Base-by-base conservation (phyloP, 2,329 filamentous ascomycete genomes). In the Hypocreales sp. region DNA sequence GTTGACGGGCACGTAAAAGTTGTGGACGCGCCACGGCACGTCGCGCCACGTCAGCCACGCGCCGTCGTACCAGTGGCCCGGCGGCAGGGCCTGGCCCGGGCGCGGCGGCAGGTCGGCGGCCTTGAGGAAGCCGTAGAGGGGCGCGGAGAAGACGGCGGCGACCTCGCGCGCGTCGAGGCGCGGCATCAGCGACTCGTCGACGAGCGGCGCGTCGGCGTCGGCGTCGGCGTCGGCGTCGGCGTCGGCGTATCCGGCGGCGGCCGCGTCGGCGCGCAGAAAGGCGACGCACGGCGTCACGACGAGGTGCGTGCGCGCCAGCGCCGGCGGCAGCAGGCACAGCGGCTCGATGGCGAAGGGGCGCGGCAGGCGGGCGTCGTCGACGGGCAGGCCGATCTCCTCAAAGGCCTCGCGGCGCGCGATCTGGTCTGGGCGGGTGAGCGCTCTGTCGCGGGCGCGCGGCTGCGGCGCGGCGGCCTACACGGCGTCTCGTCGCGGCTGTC, bases 311-410 rank as follows among this genome's bases (percentile, higher is more conserved):
- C 70, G 68, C 7, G 79, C 78, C 11, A 86, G 64, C 42, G 71
- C 78, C 30, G 72, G 72, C 15, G 87, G 87, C 3, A 95, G 64
- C 46, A 79, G 70, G 56, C 84, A 92, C 23, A 95, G 70, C 44
- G 90, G 78, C 53, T 94, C 86, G 39, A 95, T 76, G 29, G 65
- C 64, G 55, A 93, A 94, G 1, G 81, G 81, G 9, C 61, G 56
- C 2, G 82, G 81, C 17, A 93, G 64, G 33, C 69, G 68, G 31
- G 48, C 42, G 44, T 84, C 72, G 39, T 73, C 64, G 43, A 76
- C 63, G 2, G 87, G 81, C 3, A 95, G 71, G 2, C 87, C 87
- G 37, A 95, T 93, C 50, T 95, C 87, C 50, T 95, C 87, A 49
- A 69, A 79, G 1, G 87, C 86, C 60, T 95, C 87, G 36, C 87